Percentiles rank a stretch among this genome's conserved stretches.
These are phyloP conservation scores for Trichoderma cornu-damae DNA, from an alignment of 2,329 filamentous ascomycete genomes.

Conservation along the genomic window DNA sequence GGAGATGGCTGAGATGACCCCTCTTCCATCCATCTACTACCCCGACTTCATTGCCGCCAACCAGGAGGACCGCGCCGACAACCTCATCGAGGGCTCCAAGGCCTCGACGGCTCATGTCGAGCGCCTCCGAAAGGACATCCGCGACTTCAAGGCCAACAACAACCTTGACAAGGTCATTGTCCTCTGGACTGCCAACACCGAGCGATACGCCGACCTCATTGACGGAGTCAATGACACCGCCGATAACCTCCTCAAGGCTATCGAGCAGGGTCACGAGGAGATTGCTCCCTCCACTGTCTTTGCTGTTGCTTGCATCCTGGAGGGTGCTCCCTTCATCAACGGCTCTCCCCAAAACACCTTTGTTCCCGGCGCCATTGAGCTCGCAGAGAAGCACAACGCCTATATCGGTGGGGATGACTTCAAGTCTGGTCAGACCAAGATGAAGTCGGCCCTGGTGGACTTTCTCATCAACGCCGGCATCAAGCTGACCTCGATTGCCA, in stretches of 20 bases:
- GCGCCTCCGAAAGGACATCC: constrained; percentile 87
- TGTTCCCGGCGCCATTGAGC: constrained; percentile 82
- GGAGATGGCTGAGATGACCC: constrained; percentile 84
- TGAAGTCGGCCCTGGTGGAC: constrained; percentile 98
- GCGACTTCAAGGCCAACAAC: constrained; percentile 84
- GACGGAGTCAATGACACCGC: constrained; percentile 93
- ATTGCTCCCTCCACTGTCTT: constrained; percentile 95
- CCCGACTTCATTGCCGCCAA: constrained; percentile 99
- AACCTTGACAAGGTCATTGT: constrained; percentile 91
- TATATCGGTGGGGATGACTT: constrained; percentile 99
- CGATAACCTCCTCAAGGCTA: constrained; percentile 83
- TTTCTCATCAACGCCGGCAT: constrained; percentile 98
- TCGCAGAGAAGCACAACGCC: constrained; percentile 78
- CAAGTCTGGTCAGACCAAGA: constrained; percentile 99
- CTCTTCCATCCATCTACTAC: constrained; percentile 94
- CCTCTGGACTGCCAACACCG: constrained; percentile 98
- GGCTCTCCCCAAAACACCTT: constrained; percentile 99
- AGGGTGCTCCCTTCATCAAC: constrained; percentile 93
- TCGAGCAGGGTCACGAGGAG: constrained; percentile 81
- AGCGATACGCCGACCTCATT: constrained; percentile 87
- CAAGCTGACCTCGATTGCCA: constrained; percentile 96
- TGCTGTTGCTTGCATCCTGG: constrained; percentile 87
- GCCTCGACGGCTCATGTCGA: constrained; percentile 85
- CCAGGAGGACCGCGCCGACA: constrained; percentile 94
- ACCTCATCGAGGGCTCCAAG: constrained; percentile 76